These are phyloP conservation scores for Talaromyces thailandensis DNA, from an alignment of 495 filamentous ascomycete species.

Conservation along the genomic window DNA sequence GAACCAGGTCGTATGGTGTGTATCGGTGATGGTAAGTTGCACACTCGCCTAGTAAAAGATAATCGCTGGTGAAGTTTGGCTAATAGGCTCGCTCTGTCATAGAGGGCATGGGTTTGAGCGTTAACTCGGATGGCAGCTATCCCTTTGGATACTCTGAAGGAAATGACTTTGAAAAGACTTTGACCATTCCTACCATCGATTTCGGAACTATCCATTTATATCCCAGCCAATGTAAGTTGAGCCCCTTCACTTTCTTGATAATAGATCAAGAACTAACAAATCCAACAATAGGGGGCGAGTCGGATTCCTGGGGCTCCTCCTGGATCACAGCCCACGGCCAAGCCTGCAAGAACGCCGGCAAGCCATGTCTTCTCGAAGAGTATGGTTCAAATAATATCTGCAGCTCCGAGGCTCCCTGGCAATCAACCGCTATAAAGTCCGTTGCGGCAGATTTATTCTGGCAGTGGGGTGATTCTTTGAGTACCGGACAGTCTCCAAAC, in stretches of 20 bases:
- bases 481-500: slow-evolving; percentile 46
- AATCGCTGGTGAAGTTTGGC: neutral
- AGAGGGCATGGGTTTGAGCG: slow-evolving; percentile 22
- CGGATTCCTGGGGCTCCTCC: slow-evolving; percentile 36
- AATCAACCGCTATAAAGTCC: slow-evolving; percentile 42
- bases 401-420: slow-evolving; percentile 47
- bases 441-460: slow-evolving; percentile 53
- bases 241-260: neutral
- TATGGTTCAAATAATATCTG: slow-evolving; percentile 46
- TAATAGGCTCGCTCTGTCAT: neutral
- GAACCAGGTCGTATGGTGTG: slow-evolving; percentile 55
- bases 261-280: neutral
- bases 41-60: neutral
- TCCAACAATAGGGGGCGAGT: slow-evolving; percentile 30
- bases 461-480: slow-evolving; percentile 53
- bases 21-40: slow-evolving; percentile 38
- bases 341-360: slow-evolving; percentile 44
- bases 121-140: slow-evolving; percentile 35
- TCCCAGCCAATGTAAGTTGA: slow-evolving; percentile 17
- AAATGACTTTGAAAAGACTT: slow-evolving; percentile 49
- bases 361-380: slow-evolving; percentile 63
- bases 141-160: slow-evolving; percentile 49
- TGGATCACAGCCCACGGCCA: slow-evolving; percentile 56
- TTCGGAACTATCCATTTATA: slow-evolving; percentile 56
- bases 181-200: slow-evolving; percentile 45